Evolutionary conservation across 495 filamentous ascomycete genomes (phyloP), one percentile per base, ranked within the genome.

Genomic region (Coniosporium apollinis): DNA sequence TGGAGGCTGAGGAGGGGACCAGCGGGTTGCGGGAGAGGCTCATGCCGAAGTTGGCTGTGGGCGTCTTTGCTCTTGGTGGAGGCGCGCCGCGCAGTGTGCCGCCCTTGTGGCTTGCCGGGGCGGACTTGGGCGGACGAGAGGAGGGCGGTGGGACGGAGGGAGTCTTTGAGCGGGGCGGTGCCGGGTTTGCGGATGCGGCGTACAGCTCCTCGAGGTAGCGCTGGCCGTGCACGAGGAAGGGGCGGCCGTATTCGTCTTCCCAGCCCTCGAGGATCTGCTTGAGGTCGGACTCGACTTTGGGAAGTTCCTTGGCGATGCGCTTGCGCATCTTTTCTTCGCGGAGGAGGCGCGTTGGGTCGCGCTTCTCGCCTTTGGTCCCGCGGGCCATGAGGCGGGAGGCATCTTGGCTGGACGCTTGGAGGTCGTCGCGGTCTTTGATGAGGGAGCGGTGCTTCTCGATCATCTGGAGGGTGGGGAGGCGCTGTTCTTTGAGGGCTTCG

Each of bases 321-420:
- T 96, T 99, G 26, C 89, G 72, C 82, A 94, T 89, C 66, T 94
- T 96, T 61, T 99, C 89, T 51, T 99, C 89, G 17, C 89, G 70
- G 19, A 99, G 61, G n/a, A 99, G 65, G 54, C 91, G 83, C 19
- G 82, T 85, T 0, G 89, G 89, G 54, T 99, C 89, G 46, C 89
- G 79, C 48, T 72, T 76, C 54, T 94, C 84, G 33, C 84, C 80
- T 58, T 87, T 93, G 37, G 76, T 73, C 2, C 86, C 86, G 25
- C 85, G 79, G 40, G 69, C 68, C 74, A 94, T 81, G 10, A 99
- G 65, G 18, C 89, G 76, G 16, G 85, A 94, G 19, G 91, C 84
- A 61, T 99, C 91, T 47, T 91, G 83, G 46, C 81, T 87, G 0
- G 85, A 85, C 15, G 74, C 63, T n/a, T 74, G 70, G 20, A 99